Evolutionary conservation across 495 filamentous ascomycete genomes (phyloP), one percentile per base, ranked within the genome.

Genomic region (Apodospora peruviana): DNA sequence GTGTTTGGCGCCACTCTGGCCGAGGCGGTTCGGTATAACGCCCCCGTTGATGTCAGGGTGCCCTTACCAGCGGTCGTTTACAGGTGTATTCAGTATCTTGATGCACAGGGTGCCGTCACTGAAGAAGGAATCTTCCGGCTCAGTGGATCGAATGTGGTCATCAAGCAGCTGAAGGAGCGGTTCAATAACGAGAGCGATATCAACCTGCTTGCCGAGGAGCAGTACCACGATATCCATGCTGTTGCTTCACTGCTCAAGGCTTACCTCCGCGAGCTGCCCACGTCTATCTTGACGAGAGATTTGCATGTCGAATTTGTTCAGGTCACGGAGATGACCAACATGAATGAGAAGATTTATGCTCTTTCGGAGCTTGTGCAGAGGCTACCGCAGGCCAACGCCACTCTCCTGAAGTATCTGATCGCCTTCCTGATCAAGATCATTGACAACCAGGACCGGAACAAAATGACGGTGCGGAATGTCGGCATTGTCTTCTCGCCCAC

Each of bases 401-500:
- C 85, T 12, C 73, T 98, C 21, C 70, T 98, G 18, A 81, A 83
- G 57, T 89, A 91, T 50, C 76, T 98, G 18, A 88, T 88, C 32
- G 77, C 83, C 9, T 96, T 93, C 68, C 66, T 98, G 52, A 87
- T 95, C 58, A 82, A 83, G 55, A 89, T 97, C 55, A 86, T 95
- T 53, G 87, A 90, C 60, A 87, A 96, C 53, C 78, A 88, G 2
- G 85, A 90, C 53, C 74, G 86, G 56, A 98, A 98, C 71, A 97
- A 96, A 73, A 98, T 98, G 93, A 95, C 85, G 4, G 88, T 96
- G 45, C 82, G 93, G 34, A 98, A 98, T 65, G 90, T 98, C 43
- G 90, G 93, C 55, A 98, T 98, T 52, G 91, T 97, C 47, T 98
- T 97, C 68, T 93, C 94, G n/a, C 93, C 93, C 2, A 97, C 94